Conservation (phyloP, 1,284 basidiomycete species). For the Pterulicium gracile region DNA sequence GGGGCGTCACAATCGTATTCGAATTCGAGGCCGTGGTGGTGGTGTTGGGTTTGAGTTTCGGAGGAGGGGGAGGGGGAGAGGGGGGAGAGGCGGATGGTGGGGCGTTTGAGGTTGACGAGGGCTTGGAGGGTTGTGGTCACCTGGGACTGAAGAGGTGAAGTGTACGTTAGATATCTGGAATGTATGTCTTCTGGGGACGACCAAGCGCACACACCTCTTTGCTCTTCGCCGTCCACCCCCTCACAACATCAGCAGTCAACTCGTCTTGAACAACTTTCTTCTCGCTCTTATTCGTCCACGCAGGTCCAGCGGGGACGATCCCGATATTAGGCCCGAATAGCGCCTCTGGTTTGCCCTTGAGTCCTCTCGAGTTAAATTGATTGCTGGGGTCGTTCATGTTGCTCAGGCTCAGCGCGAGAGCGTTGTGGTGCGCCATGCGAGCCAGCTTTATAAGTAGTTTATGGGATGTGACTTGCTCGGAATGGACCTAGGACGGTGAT, state of each 20-base stretch:
- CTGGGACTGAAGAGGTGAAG: conserved; percentile 44
- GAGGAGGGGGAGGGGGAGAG: conserved; percentile 33
- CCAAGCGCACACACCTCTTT: conserved; percentile 52
- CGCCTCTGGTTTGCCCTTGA: conserved; percentile 28
- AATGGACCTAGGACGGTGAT: too few species aligned
- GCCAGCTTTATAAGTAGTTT: too few species aligned
- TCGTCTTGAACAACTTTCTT: conserved; percentile 43
- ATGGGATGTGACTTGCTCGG: too few species aligned
- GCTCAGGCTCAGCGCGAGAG: too few species aligned
- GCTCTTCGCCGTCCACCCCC: conserved; percentile 73
- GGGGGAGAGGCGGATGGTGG: conserved; percentile 65
- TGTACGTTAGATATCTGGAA: conserved; percentile 6
- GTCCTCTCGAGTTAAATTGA: too few species aligned
- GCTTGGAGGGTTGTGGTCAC: conserved; percentile 87
- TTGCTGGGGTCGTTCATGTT: too few species aligned
- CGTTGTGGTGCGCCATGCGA: too few species aligned
- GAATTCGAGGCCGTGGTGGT: conserved; percentile 73
- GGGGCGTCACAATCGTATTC: conserved; percentile 84
- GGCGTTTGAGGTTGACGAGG: conserved; percentile 84
- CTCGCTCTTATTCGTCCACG: conserved; percentile 36
- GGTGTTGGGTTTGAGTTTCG: conserved; percentile 31
- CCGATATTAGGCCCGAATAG: conserved; percentile 70
- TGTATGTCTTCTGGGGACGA: not conserved
- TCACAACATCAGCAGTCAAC: conserved; percentile 69
- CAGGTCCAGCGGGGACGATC: conserved; percentile 38